Percentiles rank a stretch among this genome's conserved stretches.
phyloP scores from a whole-genome alignment of 2,329 filamentous ascomycete species.

The Colletotrichum endophyticum region DNA sequence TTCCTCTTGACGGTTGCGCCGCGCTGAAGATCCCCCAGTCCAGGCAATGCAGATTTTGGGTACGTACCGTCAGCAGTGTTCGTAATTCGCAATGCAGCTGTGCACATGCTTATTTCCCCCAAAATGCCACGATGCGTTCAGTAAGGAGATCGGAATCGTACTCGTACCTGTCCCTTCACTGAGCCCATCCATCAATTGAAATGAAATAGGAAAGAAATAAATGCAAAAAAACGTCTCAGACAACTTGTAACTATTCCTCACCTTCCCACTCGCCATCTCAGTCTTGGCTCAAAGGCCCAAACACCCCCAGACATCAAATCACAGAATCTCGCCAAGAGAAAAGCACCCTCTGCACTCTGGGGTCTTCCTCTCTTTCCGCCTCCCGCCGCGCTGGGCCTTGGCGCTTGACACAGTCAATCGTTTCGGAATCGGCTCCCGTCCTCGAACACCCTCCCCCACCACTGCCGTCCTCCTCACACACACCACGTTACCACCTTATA shows the following conservation, averaged over 20 bases:
- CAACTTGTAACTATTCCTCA: neutral
- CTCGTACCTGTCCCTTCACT: neutral
- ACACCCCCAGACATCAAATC: slow-evolving; percentile 3
- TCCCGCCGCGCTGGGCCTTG: neutral
- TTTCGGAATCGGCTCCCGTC: slow-evolving; percentile 9
- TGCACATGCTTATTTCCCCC: neutral
- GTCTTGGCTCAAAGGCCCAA: neutral
- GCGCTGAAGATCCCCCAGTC: neutral
- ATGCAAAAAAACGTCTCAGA: neutral
- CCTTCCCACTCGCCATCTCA: neutral
- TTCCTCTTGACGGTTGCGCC: neutral
- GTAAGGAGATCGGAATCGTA: neutral
- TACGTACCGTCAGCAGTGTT: neutral
- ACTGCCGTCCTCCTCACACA: neutral
- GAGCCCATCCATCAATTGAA: neutral
- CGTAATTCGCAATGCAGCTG: neutral
- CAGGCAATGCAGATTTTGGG: neutral
- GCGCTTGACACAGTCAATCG: slow-evolving; percentile 16
- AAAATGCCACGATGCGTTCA: neutral
- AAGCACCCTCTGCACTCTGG: neutral
- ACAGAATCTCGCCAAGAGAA: neutral
- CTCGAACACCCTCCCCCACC: neutral
- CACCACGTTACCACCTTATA: neutral
- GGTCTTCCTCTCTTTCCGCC: neutral
- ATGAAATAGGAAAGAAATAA: neutral